Evolutionary conservation across 306 rosid genomes (phyloP).

Genomic region (Vachellia collinsii): DNA sequence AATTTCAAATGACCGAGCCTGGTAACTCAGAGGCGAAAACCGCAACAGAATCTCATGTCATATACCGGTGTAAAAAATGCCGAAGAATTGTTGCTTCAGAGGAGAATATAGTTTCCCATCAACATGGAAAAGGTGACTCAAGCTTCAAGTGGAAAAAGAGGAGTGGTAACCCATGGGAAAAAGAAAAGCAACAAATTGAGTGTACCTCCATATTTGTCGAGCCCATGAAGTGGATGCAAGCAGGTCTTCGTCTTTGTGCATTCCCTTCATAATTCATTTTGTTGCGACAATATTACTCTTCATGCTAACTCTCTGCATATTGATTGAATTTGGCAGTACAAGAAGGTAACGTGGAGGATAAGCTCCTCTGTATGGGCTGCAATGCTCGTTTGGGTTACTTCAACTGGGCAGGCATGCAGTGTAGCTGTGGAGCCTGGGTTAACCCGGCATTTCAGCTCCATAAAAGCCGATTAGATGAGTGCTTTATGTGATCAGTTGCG

Average conservation of each 20-base stretch:
- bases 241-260: constrained; percentile 49
- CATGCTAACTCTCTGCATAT: background rate
- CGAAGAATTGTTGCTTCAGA: constrained; percentile 76
- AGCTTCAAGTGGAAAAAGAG: constrained; percentile 79
- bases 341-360: constrained; percentile 82
- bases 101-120: constrained; percentile 66
- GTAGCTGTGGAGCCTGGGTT: constrained; percentile 90
- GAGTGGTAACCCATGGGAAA: constrained; percentile 44
- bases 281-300: background rate
- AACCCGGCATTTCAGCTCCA: constrained; percentile 89
- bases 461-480: constrained; percentile 79
- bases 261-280: background rate
- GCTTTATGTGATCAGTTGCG: constrained; percentile 36
- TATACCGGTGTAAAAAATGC: constrained; percentile 83
- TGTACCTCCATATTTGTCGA: constrained; percentile 86
- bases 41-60: constrained; percentile 43
- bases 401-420: constrained; percentile 93
- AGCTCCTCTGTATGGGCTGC: constrained; percentile 74
- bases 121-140: constrained; percentile 71
- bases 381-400: constrained; percentile 83
- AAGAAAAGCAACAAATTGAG: constrained; percentile 46
- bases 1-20: constrained; percentile 51
- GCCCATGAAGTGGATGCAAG: constrained; percentile 90
- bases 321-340: constrained; percentile 53
- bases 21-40: constrained; percentile 47